Evolutionary conservation across 805 yeast genomes (phyloP).

Genomic region (Candida incommunis): DNA sequence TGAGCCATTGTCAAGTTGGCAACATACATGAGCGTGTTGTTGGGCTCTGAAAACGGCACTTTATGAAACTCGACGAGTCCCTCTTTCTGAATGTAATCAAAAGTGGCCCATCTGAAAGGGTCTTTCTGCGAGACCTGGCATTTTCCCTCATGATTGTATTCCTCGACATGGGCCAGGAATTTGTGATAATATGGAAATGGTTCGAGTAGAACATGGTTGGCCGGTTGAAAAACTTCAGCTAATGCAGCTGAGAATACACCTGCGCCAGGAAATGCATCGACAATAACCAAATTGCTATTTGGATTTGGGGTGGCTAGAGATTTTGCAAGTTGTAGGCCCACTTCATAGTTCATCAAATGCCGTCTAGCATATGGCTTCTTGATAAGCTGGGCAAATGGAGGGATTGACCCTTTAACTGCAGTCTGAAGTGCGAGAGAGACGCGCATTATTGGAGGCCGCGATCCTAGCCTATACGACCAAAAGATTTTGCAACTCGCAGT

Average conservation of each 20-base stretch:
- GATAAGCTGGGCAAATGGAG: neutral
- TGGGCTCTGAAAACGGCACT: conserved; percentile 27
- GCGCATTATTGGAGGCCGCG: too few species aligned
- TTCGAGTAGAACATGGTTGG: conserved; percentile 51
- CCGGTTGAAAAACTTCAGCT: conserved; percentile 47
- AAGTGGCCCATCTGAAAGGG: conserved; percentile 61
- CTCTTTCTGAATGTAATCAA: conserved; percentile 29
- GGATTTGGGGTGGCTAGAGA: conserved; percentile 29
- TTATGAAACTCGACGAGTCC: conserved; percentile 28
- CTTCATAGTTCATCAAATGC: conserved; percentile 15
- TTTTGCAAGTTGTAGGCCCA: conserved; percentile 28
- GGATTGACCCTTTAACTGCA: too few species aligned
- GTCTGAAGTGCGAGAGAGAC: too few species aligned
- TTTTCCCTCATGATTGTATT: conserved; percentile 1
- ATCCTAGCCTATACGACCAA: too few species aligned
- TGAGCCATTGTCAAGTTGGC: conserved; percentile 43
- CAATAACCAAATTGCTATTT: conserved; percentile 18
- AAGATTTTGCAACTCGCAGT: too few species aligned
- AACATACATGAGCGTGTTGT: conserved; percentile 40
- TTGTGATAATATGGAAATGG: conserved; percentile 23
- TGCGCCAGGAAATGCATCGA: conserved; percentile 25
- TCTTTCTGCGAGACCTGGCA: conserved; percentile 19
- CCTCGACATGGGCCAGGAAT: conserved; percentile 10
- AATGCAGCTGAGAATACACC: conserved; percentile 49
- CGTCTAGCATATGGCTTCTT: conserved; percentile 13